Percentiles rank a stretch among this genome's conserved stretches.
Conservation (phyloP, 2,329 filamentous ascomycete genomes). For the Xylaria sp. region DNA sequence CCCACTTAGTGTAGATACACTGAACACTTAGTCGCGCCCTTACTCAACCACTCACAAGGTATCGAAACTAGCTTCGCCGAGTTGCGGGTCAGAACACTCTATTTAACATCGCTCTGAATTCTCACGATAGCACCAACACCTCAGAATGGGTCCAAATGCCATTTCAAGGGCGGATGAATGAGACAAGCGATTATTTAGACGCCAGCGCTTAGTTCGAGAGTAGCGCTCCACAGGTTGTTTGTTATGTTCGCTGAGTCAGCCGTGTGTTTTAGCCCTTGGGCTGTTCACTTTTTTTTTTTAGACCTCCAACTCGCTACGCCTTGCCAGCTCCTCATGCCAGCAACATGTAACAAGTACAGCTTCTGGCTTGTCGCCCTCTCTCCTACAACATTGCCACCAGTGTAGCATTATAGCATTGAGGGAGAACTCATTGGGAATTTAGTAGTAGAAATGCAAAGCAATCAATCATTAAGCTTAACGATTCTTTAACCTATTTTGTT, state of each 20-base stretch:
- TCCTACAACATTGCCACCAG: not conserved
- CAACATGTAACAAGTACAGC: not conserved
- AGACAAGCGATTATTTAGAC: conserved; percentile 36
- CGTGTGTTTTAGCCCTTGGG: not conserved
- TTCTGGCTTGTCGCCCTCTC: not conserved
- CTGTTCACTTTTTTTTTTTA: conserved; percentile 3
- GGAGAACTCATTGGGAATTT: not conserved
- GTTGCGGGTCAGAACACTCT: not conserved
- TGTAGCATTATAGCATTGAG: not conserved
- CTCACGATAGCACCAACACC: conserved; percentile 16
- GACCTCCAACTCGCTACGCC: not conserved
- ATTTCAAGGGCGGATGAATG: not conserved
- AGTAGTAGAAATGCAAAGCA: not conserved
- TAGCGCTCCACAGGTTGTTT: not conserved
- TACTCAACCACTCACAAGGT: not conserved
- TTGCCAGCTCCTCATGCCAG: not conserved
- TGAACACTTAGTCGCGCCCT: not conserved
- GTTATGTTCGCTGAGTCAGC: conserved; percentile 22
- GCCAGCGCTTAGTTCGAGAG: conserved; percentile 40
- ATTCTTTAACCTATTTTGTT: not conserved
- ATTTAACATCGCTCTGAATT: conserved; percentile 10
- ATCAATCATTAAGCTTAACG: not conserved
- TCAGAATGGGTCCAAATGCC: not conserved
- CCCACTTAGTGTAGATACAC: not conserved
- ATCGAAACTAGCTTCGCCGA: not conserved